Conservation (phyloP, 306 rosid species). For the Rosa persica region DNA sequence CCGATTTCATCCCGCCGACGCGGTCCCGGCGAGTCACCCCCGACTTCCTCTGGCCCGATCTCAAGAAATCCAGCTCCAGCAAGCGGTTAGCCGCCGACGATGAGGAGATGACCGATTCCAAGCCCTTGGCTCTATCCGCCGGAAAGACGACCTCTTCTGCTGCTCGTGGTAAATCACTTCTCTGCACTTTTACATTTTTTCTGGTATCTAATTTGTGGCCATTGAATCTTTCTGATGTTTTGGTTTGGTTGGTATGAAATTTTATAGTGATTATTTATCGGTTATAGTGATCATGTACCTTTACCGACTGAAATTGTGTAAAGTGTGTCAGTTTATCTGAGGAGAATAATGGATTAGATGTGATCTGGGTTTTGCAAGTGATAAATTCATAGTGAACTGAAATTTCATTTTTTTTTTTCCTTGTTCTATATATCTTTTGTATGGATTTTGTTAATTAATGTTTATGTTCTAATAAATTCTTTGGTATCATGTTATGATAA, state of each 20-base stretch:
- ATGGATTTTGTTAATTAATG: not conserved
- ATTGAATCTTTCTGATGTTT: not conserved
- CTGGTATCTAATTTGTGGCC: too few species aligned
- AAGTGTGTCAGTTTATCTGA: not conserved
- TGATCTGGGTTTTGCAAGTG: not conserved
- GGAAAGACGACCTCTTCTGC: conserved; percentile 34
- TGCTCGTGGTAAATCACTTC: conserved; percentile 43
- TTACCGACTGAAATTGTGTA: not conserved
- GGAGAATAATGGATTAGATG: not conserved
- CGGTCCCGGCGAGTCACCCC: conserved; percentile 53
- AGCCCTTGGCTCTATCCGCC: conserved; percentile 45
- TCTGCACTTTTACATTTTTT: not conserved
- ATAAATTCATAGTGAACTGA: not conserved
- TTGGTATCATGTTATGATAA: not conserved
- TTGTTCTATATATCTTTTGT: not conserved
- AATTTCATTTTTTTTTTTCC: not conserved
- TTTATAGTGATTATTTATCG: not conserved
- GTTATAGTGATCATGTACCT: not conserved
- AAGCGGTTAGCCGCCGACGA: conserved; percentile 42
- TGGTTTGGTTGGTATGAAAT: not conserved
- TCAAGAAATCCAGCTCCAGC: conserved; percentile 41
- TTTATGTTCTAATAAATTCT: too few species aligned
- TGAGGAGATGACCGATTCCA: conserved; percentile 47
- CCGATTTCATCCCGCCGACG: conserved; percentile 69
- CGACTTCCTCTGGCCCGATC: conserved; percentile 68